Evolutionary conservation across 139 green algal species (phyloP).

Genomic region (Pedinophyceae sp.): DNA sequence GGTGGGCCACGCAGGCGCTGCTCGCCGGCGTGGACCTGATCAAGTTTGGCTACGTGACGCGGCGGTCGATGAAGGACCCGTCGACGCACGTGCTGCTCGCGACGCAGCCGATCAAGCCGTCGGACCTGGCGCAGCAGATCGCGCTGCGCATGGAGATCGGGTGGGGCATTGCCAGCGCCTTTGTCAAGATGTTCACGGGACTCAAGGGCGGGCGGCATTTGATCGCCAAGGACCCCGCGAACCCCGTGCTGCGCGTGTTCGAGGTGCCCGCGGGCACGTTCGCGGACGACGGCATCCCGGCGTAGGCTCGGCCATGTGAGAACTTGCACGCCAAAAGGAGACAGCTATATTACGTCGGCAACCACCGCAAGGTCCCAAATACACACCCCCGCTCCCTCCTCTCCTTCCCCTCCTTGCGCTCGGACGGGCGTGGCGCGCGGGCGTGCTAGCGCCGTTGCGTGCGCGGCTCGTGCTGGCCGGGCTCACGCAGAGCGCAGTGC

Average conservation of each 20-base stretch:
- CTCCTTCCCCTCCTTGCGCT: no score
- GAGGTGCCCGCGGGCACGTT: slow-evolving; percentile 48
- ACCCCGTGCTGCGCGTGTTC: slow-evolving; percentile 74
- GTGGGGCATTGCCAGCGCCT: slow-evolving; percentile 82
- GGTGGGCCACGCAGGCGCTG: slow-evolving; percentile 86
- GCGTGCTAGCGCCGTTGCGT: no score
- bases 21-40: slow-evolving; percentile 77
- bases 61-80: slow-evolving; percentile 3
- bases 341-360: no score
- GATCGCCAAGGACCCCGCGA: slow-evolving; percentile 73
- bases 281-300: slow-evolving; percentile 28
- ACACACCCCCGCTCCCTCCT: no score
- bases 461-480: no score
- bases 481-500: no score
- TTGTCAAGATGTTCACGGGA: slow-evolving; percentile 73
- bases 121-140: slow-evolving; percentile 82
- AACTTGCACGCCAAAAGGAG: no score
- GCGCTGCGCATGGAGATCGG: slow-evolving; percentile 86
- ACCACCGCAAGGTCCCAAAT: no score
- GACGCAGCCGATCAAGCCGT: slow-evolving; percentile 63
- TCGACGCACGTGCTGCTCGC: not conserved
- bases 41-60: slow-evolving; percentile 76
- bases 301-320: no score
- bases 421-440: no score
- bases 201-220: slow-evolving; percentile 38